Conservation (phyloP, 495 filamentous ascomycete species). For the Cercophora newfieldiana region DNA sequence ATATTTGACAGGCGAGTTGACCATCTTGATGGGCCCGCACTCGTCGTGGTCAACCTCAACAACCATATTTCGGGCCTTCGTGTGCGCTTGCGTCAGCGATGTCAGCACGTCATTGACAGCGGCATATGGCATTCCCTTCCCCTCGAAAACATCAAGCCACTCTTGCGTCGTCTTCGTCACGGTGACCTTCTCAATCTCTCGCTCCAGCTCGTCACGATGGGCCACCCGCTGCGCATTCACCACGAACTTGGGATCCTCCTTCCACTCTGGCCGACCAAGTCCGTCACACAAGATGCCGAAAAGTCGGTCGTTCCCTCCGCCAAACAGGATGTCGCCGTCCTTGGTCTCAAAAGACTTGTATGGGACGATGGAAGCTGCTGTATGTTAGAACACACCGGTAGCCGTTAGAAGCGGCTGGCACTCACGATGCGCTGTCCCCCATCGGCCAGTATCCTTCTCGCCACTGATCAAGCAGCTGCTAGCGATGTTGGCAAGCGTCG, state of each 20-base stretch:
- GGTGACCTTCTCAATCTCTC: conserved; percentile 72
- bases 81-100: conserved; percentile 83
- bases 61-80: conserved; percentile 83
- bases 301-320: conserved; percentile 89
- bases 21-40: conserved; percentile 83
- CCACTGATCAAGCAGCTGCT: conserved; percentile 90
- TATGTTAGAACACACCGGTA: conserved; percentile 20
- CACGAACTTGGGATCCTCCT: conserved; percentile 68
- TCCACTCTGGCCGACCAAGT: conserved; percentile 78
- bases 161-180: conserved; percentile 78
- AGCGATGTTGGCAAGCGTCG: conserved; percentile 88
- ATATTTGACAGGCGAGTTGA: conserved; percentile 97
- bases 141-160: conserved; percentile 86
- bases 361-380: conserved; percentile 88
- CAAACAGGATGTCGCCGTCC: conserved; percentile 89
- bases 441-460: conserved; percentile 80
- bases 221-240: conserved; percentile 83
- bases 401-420: conserved; percentile 12
- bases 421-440: conserved; percentile 95
- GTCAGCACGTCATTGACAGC: conserved; percentile 89
- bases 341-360: conserved; percentile 90
- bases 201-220: conserved; percentile 73
- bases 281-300: conserved; percentile 84
- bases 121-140: conserved; percentile 90
- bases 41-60: conserved; percentile 76